Evolutionary conservation across 768 basidiomycete genomes (phyloP), one percentile per base, ranked within the genome.

Genomic region (Tulasnella sp.): DNA sequence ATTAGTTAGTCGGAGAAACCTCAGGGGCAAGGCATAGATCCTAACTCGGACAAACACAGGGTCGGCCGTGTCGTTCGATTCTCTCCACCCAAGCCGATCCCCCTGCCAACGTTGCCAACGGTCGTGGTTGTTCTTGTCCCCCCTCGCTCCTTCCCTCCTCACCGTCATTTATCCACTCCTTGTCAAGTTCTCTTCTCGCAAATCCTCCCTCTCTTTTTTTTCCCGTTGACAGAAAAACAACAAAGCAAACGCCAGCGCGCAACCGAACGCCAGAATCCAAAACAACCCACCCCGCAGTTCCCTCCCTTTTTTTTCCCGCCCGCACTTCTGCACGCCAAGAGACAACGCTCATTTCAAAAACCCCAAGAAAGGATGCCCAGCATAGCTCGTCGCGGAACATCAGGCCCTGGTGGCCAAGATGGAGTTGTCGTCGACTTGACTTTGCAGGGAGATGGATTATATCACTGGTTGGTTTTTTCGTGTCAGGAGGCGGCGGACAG

Each of bases 391-490:
- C 48, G 48, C 48, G 48, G 4, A 51, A 70, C 69, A 3, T 37
- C 39, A 29, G 72, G 39, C 72, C 37, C 72, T 73, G 72, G 72
- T 29, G 72, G 72, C 72, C 37, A 40, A 51, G 42, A 75, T 37
- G 74, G 74, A 16, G 29, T 75, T 23, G 55, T 75, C 42, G 42
- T 75, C 6, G 51, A 77, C 57, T 39, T 77, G 67, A 77, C 57
- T 23, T 70, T 77, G 75, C 69, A 69, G 71, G 75, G 75, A 20
- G 75, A 77, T 77, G 75, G 75, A 1, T 37, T 72, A 23, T 26
- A 69, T 35, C n/a, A 77, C 40, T 77, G 75, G 75, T 77, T 37
- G 39, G 57, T 67, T 51, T 75, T 75, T 42, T 32, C 6, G 16
- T 29, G 72, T 23, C 10, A 1, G 32, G 13, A 73, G 37, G 44